Base-by-base conservation (phyloP, 2,329 filamentous ascomycete genomes). In the Moelleriella libera region DNA sequence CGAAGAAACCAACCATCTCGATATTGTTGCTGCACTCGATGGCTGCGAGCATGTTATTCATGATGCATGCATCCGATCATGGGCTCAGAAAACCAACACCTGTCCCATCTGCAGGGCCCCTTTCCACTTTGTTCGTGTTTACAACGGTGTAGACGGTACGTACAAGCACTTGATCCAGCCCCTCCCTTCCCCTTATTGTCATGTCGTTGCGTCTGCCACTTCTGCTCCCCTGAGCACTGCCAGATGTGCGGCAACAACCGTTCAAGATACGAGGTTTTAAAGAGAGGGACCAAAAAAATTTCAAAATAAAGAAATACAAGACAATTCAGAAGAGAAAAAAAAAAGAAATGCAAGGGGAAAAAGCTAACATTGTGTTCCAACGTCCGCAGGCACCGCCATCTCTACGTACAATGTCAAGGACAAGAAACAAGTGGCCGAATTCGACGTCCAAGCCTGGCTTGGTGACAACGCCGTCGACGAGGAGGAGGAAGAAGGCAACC, bases 11-110 rank as follows among this genome's bases (percentile, higher is more conserved):
- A 63, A 54, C 53, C 58, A 64, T 52, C 62, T 66, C 56, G 64
- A 70, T 54, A 65, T 68, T 50, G 72, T 82, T 51, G 78, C 80
- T 41, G 66, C 75, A 48, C 76, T 83, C 45, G 71, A 80, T 50
- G 83, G 88, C 44, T 98, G 92, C 66, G 85, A 87, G 49, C 94
- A 98, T 71, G 78, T 89, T 56, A 74, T 98, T 56, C 92, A 98
- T 68, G 83, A 98, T 68, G 81, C 84, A 46, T 98, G 92, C 65
- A 75, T 98, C 55, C 84, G 85, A 57, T 87, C 88, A 56, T 98
- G 92, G 92, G 88, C 90, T 43, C 87, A 94, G 67, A 85, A 94
- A 64, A 90, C 92, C 53, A 98, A 97, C 67, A 96, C 89, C 62
- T 98, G 92, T 65, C 92, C 92, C 43, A 95, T 98, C 64, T 98